These are phyloP conservation scores for Melocanna baccifera DNA, from an alignment of 176 grass and related monocot genomes.

Conservation along the genomic window DNA sequence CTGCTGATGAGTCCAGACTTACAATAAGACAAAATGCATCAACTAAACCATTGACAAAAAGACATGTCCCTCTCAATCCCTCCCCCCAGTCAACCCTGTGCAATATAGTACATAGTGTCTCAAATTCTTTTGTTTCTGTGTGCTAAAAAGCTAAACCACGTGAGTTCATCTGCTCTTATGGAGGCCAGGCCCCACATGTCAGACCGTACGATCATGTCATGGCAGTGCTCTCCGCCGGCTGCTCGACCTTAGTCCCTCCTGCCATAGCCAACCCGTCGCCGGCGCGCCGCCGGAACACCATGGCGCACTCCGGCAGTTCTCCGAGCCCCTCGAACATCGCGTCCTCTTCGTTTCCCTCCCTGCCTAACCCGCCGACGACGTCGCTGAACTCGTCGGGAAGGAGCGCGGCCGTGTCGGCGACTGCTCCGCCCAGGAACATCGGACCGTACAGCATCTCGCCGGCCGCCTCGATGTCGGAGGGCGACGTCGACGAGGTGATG, in stretches of 20 bases:
- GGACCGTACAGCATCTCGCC: slow-evolving; percentile 58
- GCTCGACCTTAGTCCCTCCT: slow-evolving; percentile 39
- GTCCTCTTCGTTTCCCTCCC: slow-evolving; percentile 53
- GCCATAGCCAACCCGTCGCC: slow-evolving; percentile 20
- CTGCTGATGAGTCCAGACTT: background rate
- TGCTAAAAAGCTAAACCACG: slow-evolving; percentile 33
- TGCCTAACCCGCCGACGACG: background rate
- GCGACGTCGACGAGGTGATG: slow-evolving; percentile 49
- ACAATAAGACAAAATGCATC: slow-evolving; percentile 17
- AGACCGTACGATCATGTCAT: slow-evolving; percentile 3
- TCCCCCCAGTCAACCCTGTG: slow-evolving; percentile 23
- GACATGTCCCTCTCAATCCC: background rate
- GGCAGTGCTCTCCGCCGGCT: slow-evolving; percentile 30
- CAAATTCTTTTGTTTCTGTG: background rate
- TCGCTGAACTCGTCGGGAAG: slow-evolving; percentile 57
- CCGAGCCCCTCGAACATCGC: slow-evolving; percentile 72
- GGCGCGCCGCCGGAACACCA: slow-evolving; percentile 62
- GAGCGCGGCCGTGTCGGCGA: slow-evolving; percentile 26
- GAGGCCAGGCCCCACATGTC: slow-evolving; percentile 5
- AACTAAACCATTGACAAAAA: slow-evolving; percentile 40
- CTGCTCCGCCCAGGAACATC: slow-evolving; percentile 47
- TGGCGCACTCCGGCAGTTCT: slow-evolving; percentile 77
- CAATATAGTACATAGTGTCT: slow-evolving; percentile 10
- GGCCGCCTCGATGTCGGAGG: slow-evolving; percentile 33
- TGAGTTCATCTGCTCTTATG: slow-evolving; percentile 36